phyloP scores from a whole-genome alignment of 108 stramenopile species.

The Bacterosira constricta region DNA sequence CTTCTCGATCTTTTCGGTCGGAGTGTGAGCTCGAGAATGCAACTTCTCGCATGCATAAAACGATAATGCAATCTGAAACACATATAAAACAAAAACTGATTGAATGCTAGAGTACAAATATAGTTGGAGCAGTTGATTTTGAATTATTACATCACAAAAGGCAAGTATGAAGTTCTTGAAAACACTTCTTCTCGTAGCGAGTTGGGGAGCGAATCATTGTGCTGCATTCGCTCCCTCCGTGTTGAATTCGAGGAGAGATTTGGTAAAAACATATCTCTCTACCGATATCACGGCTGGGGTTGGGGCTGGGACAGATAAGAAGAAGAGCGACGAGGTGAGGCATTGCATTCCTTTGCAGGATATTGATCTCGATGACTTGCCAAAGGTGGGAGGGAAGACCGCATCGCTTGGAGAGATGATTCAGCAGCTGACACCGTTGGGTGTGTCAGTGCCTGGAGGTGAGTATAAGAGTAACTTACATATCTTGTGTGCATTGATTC shows the following conservation, averaged over 20 bases:
- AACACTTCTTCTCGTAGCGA: neutral
- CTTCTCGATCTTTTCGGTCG: no score
- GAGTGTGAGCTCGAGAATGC: no score
- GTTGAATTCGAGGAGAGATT: neutral
- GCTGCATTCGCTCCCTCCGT: slow-evolving; percentile 11
- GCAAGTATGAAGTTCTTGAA: slow-evolving; percentile 2
- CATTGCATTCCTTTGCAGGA: slow-evolving; percentile 44
- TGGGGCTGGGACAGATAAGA: no score
- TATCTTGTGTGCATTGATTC: neutral
- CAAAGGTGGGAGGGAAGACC: slow-evolving; percentile 53
- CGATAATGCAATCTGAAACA: no score
- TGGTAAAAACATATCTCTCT: slow-evolving; percentile 11
- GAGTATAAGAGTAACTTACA: neutral
- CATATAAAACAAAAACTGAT: no score
- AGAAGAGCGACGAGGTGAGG: no score
- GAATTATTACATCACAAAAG: no score
- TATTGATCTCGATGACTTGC: slow-evolving; percentile 36
- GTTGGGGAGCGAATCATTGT: slow-evolving; percentile 2
- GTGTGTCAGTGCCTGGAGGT: slow-evolving; percentile 40
- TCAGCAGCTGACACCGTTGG: slow-evolving; percentile 33
- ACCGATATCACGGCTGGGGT: no score
- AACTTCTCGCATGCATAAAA: no score
- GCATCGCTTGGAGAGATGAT: slow-evolving; percentile 55
- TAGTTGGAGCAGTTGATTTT: no score
- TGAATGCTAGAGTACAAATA: no score